Evolutionary conservation across 2,329 filamentous ascomycete genomes (phyloP).

Genomic region (Penicillium sp.): DNA sequence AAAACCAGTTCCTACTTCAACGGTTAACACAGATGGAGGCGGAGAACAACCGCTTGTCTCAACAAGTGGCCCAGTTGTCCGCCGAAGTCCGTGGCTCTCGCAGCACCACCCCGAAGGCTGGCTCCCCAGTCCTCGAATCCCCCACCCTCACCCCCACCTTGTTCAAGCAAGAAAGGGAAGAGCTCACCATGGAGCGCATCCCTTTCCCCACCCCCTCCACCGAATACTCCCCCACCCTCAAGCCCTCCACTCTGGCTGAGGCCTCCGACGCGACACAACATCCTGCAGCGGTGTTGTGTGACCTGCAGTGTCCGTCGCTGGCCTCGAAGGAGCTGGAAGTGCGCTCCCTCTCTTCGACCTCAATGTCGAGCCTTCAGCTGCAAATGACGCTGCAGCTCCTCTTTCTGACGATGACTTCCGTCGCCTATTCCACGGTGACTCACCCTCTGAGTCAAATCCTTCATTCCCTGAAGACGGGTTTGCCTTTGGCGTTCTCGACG

Average conservation of each 20-base stretch:
- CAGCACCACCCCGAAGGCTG: conserved; percentile 39
- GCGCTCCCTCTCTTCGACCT: conserved; percentile 44
- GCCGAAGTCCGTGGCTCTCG: conserved; percentile 46
- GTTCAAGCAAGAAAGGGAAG: conserved; percentile 47
- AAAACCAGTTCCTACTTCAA: conserved; percentile 70
- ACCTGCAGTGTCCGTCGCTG: conserved; percentile 99
- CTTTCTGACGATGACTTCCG: conserved; percentile 69
- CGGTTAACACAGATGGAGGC: conserved; percentile 62
- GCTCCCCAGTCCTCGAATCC: conserved; percentile 34
- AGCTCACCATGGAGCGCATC: conserved; percentile 42
- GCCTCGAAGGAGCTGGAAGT: conserved; percentile 53
- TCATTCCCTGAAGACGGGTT: conserved; percentile 74
- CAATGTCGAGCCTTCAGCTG: conserved; percentile 49
- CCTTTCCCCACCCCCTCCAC: conserved; percentile 41
- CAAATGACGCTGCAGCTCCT: conserved; percentile 63
- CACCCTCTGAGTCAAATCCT: conserved; percentile 70
- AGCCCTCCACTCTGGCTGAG: conserved; percentile 49
- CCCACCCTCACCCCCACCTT: conserved; percentile 42
- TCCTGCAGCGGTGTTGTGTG: conserved; percentile 99
- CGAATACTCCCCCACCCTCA: conserved; percentile 42
- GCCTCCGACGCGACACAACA: conserved; percentile 97
- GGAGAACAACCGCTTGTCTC: conserved; percentile 51
- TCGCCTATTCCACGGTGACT: conserved; percentile 61
- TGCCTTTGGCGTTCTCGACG: conserved; percentile 66
- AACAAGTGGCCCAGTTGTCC: conserved; percentile 52